Base-by-base conservation (phyloP, 1,284 basidiomycete genomes). In the Leucoagaricus sp. region DNA sequence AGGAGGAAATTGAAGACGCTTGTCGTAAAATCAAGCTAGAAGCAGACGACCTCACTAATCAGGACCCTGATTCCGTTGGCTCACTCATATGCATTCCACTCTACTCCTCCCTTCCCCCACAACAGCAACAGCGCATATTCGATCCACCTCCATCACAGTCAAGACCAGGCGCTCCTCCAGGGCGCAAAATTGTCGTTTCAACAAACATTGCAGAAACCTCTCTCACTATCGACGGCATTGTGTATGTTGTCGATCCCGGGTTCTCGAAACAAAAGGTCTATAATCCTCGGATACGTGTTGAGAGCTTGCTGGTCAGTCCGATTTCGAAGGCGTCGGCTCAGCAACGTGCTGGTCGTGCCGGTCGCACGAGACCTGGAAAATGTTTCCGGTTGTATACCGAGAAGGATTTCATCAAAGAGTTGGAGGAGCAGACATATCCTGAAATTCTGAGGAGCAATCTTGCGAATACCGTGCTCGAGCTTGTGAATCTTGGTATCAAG, bases 201-300 rank as follows among this genome's bases (percentile, higher is more conserved):
- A 99, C 97, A 33, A 99, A 99, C 73, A 96, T 99, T 60, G 97
- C 97, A 7, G 96, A 99, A 75, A 99, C 97, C 0, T 97, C 94
- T 9, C 76, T 99, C 34, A 99, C 96, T 1, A 98, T 99, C 60
- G 96, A 98, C 65, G 97, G 96, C 23, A 98, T 99, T 67, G 95
- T 99, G 12, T 99, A 98, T 68, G 96, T 99, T 57, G 94, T 99
- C 44, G 96, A 99, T 70, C 95, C 97, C 0, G 96, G 96, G 0
- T 96, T 97, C 78, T 94, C 93, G 9, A 96, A 98, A 75, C 93
- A 98, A 75, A 98, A 96, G 70, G 93, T 98, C 52, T 98, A 98
- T 78, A 97, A 97, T 70, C 95, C 95, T 0, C 85, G 96, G 29
- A 97, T 98, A 64, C 87, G 97, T 61, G 95, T 99, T 42, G 96